phyloP scores from a whole-genome alignment of 768 basidiomycete genomes.

The Termitomyces sp. region DNA sequence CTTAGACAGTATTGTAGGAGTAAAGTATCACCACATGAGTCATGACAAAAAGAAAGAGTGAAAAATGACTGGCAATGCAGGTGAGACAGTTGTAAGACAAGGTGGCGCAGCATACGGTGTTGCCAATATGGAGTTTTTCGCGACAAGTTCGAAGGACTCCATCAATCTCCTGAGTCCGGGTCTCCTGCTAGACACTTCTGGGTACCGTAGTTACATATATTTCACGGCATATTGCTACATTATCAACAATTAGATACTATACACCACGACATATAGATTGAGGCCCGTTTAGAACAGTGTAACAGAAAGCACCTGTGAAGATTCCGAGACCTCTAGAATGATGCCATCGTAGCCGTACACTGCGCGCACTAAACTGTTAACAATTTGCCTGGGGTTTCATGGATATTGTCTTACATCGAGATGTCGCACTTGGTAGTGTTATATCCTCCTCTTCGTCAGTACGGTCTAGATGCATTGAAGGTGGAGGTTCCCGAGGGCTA shows the following conservation, averaged over 20 bases:
- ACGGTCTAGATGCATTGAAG: constrained; percentile 78
- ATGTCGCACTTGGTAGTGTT: constrained; percentile 63
- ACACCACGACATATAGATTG: not conserved
- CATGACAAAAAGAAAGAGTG: too few relatives aligned
- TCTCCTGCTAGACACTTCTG: too few relatives aligned
- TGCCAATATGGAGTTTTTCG: too few relatives aligned
- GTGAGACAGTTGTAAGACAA: too few relatives aligned
- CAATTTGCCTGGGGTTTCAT: not conserved
- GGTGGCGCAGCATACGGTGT: too few relatives aligned
- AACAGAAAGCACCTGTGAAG: constrained; percentile 73
- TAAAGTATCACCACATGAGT: too few relatives aligned
- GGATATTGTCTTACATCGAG: constrained; percentile 51
- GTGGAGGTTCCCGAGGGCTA: constrained; percentile 67
- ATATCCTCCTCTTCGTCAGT: constrained; percentile 73
- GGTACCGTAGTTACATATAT: too few relatives aligned
- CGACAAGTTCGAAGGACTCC: too few relatives aligned
- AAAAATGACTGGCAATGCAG: too few relatives aligned
- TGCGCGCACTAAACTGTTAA: constrained; percentile 22
- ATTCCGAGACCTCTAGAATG: constrained; percentile 74
- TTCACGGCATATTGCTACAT: too few relatives aligned
- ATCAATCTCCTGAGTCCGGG: too few relatives aligned
- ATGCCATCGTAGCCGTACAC: constrained; percentile 82
- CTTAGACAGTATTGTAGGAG: too few relatives aligned
- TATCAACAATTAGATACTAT: constrained; percentile 1
- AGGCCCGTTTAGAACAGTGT: constrained; percentile 52